Base-by-base conservation (phyloP, 2,329 filamentous ascomycete genomes). In the Daldinia sp. region DNA sequence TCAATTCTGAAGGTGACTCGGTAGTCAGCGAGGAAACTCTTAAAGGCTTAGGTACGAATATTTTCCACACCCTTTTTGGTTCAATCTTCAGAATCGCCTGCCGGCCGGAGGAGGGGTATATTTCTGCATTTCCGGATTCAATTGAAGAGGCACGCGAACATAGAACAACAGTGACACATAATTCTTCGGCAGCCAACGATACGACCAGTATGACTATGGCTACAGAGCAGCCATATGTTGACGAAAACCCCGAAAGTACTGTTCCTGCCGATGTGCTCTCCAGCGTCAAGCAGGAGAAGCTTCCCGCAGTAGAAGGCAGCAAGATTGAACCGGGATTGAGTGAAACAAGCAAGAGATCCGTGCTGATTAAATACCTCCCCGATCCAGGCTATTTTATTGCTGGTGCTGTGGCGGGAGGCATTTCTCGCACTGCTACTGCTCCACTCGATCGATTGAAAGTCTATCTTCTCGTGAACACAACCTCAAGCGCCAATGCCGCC, bases 321-420 rank as follows among this genome's bases (percentile, higher is more conserved):
- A 65, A 72, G 68, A 72, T 69, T 69, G 67, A 73, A 72, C 49
- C 67, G 71, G 68, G 61, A 71, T 74, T 75, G 68, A 74, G 74
- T 74, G 73, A 75, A 61, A 74, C 74, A 70, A 69, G 63, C 64
- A 72, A 76, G 77, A 82, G 82, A 77, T 77, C 76, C 76, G 81
- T 77, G 82, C 86, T 89, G 82, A 88, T 86, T 77, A 81, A 83
- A 77, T 84, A 90, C 83, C 83, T 93, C 78, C 92, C 91, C 78
- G 87, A 93, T 87, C 85, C 90, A 96, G 95, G 95, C 85, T 99
- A 98, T 81, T 99, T 98, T 80, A 80, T 96, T 81, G 95, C 95
- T 77, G 95, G 95, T 83, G 95, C 93, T 78, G 84, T 96, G 76
- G 93, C 94, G 77, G 95, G 95, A 77, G 94, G 93, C 77, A 90